Evolutionary conservation across 371 early-diverging fungal genomes (phyloP).

Genomic region (Apophysomyces ossiformis): DNA sequence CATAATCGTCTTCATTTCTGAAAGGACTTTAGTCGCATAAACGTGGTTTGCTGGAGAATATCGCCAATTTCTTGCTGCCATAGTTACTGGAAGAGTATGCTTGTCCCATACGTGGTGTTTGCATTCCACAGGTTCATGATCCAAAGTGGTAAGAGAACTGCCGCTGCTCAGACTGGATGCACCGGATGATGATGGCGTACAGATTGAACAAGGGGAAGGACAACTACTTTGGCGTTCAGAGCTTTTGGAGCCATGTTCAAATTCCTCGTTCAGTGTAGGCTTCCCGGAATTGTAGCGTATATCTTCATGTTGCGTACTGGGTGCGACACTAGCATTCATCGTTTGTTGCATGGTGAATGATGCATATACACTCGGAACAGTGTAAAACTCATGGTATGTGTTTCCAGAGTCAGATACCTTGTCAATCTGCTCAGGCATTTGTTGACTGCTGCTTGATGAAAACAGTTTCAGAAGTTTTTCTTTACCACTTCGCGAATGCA

Average conservation of each 20-base stretch:
- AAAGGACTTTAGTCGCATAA: slow-evolving; percentile 18
- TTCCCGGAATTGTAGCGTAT: not conserved
- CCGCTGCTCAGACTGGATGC: slow-evolving; percentile 8
- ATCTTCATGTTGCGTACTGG: not conserved
- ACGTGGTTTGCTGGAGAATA: slow-evolving; percentile 18
- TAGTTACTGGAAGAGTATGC: not conserved
- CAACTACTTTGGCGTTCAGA: not conserved
- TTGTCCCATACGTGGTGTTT: not conserved
- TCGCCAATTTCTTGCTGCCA: slow-evolving; percentile 6
- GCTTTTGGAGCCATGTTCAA: not conserved
- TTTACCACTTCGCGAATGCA: not conserved
- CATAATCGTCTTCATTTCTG: slow-evolving; percentile 12
- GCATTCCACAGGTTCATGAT: slow-evolving; percentile 1
- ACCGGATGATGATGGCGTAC: slow-evolving; percentile 2
- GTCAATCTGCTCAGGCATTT: not conserved
- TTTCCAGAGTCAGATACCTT: not conserved
- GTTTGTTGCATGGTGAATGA: not conserved
- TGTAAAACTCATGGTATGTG: slow-evolving; percentile 7
- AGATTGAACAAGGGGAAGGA: not conserved
- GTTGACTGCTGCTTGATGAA: not conserved
- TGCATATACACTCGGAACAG: slow-evolving; percentile 8
- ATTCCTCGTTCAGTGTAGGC: not conserved
- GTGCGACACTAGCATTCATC: not conserved
- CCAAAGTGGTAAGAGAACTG: slow-evolving; percentile 4
- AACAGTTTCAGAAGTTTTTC: slow-evolving; percentile 11